phyloP scores from a whole-genome alignment of 2,329 filamentous ascomycete species.

The Talaromyces sp. region DNA sequence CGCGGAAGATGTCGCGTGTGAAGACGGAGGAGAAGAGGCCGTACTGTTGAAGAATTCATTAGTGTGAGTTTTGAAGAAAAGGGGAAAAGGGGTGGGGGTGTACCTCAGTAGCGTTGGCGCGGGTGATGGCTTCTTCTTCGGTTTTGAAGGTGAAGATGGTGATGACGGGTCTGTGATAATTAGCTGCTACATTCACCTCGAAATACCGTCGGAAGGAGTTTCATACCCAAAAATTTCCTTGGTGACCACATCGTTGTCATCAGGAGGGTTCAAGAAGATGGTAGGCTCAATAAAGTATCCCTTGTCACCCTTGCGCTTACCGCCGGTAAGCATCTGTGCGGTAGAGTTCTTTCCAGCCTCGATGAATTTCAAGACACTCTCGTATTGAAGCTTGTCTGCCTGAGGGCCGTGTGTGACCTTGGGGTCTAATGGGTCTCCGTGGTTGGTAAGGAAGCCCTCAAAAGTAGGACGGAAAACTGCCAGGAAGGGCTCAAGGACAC shows the following conservation, averaged over 20 bases:
- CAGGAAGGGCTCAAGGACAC: conserved; percentile 47
- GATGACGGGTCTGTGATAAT: conserved; percentile 39
- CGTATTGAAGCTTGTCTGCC: conserved; percentile 75
- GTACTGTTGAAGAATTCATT: neutral
- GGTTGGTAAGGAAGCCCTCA: neutral
- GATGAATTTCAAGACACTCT: conserved; percentile 72
- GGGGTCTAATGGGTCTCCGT: conserved; percentile 65
- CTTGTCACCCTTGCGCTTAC: conserved; percentile 68
- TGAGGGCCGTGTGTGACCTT: conserved; percentile 82
- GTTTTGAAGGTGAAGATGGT: conserved; percentile 34
- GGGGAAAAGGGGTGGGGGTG: neutral
- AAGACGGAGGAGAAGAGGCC: conserved; percentile 1
- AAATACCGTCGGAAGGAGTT: conserved; percentile 32
- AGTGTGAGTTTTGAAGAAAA: neutral
- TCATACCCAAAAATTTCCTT: conserved; percentile 76
- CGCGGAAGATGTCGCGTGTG: conserved; percentile 67
- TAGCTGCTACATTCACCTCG: conserved; percentile 49
- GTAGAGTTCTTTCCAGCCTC: conserved; percentile 62
- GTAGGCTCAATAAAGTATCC: conserved; percentile 82
- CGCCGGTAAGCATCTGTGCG: conserved; percentile 62
- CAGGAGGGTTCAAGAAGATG: conserved; percentile 48
- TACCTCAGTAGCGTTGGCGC: conserved; percentile 64
- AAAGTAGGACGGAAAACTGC: conserved; percentile 32
- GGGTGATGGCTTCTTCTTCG: conserved; percentile 66
- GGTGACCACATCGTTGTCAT: conserved; percentile 63